Evolutionary conservation across 257 asterid genomes (phyloP), one percentile per base, ranked within the genome.

Genomic region (Leptodermis oblonga): DNA sequence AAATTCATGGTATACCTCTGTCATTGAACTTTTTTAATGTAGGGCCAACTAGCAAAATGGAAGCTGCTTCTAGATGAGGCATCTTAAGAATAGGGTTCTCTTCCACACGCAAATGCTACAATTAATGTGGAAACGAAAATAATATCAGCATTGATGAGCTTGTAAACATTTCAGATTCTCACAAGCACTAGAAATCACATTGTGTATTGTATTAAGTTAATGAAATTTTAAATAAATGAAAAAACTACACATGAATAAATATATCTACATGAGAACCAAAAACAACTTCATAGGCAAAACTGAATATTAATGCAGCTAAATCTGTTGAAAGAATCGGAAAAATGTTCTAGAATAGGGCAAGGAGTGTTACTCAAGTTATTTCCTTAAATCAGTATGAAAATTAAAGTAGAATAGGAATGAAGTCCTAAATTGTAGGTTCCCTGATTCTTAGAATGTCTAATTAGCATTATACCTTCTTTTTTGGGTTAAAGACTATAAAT

Each of bases 91-190:
- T 89, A 70, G 99, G 99, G 79, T 94, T 94, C 90, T 94, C 99
- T 85, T 94, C 99, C 67, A 94, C 77, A 33, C 99, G 99, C 78
- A 94, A 83, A 91, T 91, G 97, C 99, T 94, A 86, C 88, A 85
- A 67, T 70, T 70, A 79, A 73, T 69, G 36, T 37, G 22, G 53
- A 53, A 73, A 63, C 31, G 23, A 55, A 34, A 48, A 1, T 7
- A 61, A 67, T 65, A 65, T 33, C 61, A 54, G 61, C 25, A 51
- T 18, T 2, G 56, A 34, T 51, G 56, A 51, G 56, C 34, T 53
- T 25, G 6, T 22, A 33, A 49, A 52, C 26, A n/a, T 52, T 9
- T 26, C 25, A n/a, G 59, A 52, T 13, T 26, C 31, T 52, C 28
- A n/a, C 36, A 54, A 41, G 31, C 23, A 43, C 25, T 41, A 17